A percentile compares a stretch with the other conserved stretches of the same genome.
phyloP scores from a whole-genome alignment of 2,329 filamentous ascomycete genomes.

The Aspergillus amoenus region DNA sequence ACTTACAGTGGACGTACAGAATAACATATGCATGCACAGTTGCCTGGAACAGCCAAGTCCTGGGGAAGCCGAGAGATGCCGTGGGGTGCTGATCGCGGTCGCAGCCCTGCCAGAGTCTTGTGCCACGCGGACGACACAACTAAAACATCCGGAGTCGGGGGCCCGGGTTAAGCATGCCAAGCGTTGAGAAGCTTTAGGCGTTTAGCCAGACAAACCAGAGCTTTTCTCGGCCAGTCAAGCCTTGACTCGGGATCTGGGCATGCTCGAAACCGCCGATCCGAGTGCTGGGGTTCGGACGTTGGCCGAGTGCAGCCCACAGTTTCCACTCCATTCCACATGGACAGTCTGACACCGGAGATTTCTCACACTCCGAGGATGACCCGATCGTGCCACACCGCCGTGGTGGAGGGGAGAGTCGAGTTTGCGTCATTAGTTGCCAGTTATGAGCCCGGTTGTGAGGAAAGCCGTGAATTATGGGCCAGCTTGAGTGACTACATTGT shows the following conservation, averaged over 20 bases:
- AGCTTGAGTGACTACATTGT: too few species aligned
- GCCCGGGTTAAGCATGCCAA: background rate
- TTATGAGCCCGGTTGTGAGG: too few species aligned
- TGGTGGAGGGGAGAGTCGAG: too few species aligned
- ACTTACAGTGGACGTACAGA: too few species aligned
- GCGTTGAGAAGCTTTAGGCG: background rate
- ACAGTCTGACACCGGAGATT: background rate
- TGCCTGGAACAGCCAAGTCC: too few species aligned
- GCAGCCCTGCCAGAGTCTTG: too few species aligned
- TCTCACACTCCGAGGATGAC: background rate
- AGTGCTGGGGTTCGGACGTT: background rate
- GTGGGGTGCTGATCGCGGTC: too few species aligned
- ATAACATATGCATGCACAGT: too few species aligned
- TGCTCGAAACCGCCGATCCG: background rate
- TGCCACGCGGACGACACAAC: background rate
- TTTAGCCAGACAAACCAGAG: background rate
- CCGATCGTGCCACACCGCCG: background rate
- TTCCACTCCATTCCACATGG: background rate
- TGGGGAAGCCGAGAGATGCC: too few species aligned
- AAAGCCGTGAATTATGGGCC: too few species aligned
- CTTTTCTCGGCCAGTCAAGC: background rate
- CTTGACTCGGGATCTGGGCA: background rate
- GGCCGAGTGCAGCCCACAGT: background rate
- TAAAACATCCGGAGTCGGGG: background rate
- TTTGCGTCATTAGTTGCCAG: too few species aligned